Evolutionary conservation across 2,329 filamentous ascomycete species (phyloP), one percentile per base, ranked within the genome.

Genomic region (Pseudocercospora vitis): DNA sequence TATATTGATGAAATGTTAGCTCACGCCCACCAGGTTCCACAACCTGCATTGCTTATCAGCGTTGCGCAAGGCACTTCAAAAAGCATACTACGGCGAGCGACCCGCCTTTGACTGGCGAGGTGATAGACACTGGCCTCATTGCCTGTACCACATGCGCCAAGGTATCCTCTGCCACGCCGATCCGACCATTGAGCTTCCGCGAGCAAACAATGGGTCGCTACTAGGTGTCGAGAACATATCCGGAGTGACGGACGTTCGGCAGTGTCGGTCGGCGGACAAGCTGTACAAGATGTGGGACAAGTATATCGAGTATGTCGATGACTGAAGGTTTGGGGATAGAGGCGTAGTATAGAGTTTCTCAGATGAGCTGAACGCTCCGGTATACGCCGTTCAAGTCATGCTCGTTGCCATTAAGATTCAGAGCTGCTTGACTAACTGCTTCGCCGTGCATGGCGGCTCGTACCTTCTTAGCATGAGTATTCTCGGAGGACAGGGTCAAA

Each of bases 221-320:
- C 28, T 33, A 4, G 37, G 18, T 1, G 50, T 26, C 9, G n/a
- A 31, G 3, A 50, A 42, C 12, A 53, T 57, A 7, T 51, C 47
- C 28, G 55, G 55, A 11, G 40, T 51, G 7, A 47, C 47, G 19
- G 55, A 57, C 35, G 48, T 57, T 21, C 31, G 55, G 29, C 46
- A 52, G 23, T 57, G 55, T 48, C 46, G 55, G n/a, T 51, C 47
- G 11, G 48, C 55, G 23, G 51, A 53, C 14, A 54, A 51, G 44
- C 18, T 57, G 42, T 47, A 53, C 31, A 45, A 39, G 32, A 28
- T 56, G 39, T 14, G 45, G 28, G 35, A 49, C 16, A 53, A 35
- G 14, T 53, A 53, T 37, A 46, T 45, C 4, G 42, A 45, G n/a
- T 45, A 24, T 23, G 42, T 23, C 7, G n/a, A n/a, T 14, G 24